Base-by-base conservation (phyloP, 352 stramenopile genomes). In the Hyaloperonospora brassicae region DNA sequence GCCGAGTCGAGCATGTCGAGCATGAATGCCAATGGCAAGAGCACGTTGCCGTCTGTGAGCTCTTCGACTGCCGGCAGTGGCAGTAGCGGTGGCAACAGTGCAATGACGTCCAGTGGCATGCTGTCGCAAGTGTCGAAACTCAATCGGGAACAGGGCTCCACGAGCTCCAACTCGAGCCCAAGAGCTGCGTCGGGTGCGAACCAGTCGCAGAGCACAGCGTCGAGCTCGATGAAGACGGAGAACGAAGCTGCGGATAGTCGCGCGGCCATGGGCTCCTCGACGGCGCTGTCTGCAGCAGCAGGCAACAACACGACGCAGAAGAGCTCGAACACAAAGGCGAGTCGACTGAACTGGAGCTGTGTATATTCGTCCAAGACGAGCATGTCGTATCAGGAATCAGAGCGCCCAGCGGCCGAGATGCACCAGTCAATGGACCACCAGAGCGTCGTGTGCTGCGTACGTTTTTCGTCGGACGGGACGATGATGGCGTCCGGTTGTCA, bases 351-450 rank as follows among this genome's bases (percentile, higher is more conserved):
- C 62, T 93, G 83, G 83, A 89, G 80, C 55, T 87, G 79, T 36
- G 76, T 86, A 44, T 93, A 93, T 64, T 85, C 76, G 23, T 80
- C 72, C 46, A 87, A 80, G 57, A 68, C 68, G 2, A 84, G 73
- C 47, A 76, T 81, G 54, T 72, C 73, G 40, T 89, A 84, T 50
- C 70, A 82, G 25, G 83, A 93, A 41, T 84, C 77, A 42, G 83
- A 93, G 57, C 79, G 83, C n/a, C 83, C 83, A 0, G 76, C 71
- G 5, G 80, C 82, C 3, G 83, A 93, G 59, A 87, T 93, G 75
- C 78, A 89, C 47, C 79, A 91, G 55, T 86, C 80, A n/a, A 87
- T 93, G 76, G 80, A 93, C 64, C 83, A 93, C 62, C 83, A 93
- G 52, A 93, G 83, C 62, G 83, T 93, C 4, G 83, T 93, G 13